Base-by-base conservation (phyloP, 164 flowering plant species). In the Dillenia suffruticosa region DNA sequence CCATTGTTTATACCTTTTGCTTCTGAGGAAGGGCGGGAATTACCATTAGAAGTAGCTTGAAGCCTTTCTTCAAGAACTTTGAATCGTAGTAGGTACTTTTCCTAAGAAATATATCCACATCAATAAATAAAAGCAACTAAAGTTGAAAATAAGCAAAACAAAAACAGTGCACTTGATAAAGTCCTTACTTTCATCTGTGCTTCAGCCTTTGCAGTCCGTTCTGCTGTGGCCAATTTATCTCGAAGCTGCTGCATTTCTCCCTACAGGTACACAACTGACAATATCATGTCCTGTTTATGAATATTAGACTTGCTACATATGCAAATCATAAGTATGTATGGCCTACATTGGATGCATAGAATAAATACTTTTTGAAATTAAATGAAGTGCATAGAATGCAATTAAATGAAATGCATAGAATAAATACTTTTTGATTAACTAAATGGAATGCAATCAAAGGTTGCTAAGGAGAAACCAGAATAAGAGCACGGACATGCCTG, bases 211-310 rank as follows among this genome's bases (percentile, higher is more conserved):
- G 93, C 84, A 26, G 93, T 67, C 8, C 93, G 86, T 65, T 87
- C 90, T 12, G 80, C 81, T 48, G 83, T 68, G 10, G 88, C 79
- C 47, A 87, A 68, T 66, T 87, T 87, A 46, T 87, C 90, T 19
- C 83, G 81, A 55, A 87, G 84, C 51, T 81, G 88, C 57, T 84
- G 88, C 85, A 87, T 85, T 67, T 87, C 93, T 63, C 90, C 93
- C 93, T 87, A 55, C 26, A 66, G 13, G 59, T 12, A 68, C 12
- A 14, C 19, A 48, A 43, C 43, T 44, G 48, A 48, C 6, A 9
- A 50, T 16, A 61, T 24, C 40, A 32, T 12, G 49, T 15, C 19
- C 14, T 14, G 49, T 22, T 51, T 10, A 8, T 44, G 17, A 52
- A 9, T 44, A 15, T 46, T n/a, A 57, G 10, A 50, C 48, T 15